Base-by-base conservation (phyloP, 2,329 filamentous ascomycete species). In the Cladosporium sp. region DNA sequence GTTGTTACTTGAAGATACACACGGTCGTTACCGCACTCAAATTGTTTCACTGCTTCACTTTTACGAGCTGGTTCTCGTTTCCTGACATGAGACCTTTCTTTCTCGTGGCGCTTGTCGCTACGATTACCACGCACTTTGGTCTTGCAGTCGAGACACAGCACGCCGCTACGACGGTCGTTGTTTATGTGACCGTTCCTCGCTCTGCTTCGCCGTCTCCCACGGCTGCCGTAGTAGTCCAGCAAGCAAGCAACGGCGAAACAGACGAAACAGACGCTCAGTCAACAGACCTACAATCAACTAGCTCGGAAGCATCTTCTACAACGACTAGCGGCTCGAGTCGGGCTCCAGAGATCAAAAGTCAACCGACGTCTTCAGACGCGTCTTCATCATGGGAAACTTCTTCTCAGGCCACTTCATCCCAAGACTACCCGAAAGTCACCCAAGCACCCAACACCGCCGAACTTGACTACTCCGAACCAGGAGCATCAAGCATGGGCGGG, bases 121-220 rank as follows among this genome's bases (percentile, higher is more conserved):
- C 36, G 32, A 36, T 48, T 8, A 20, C 43, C 5, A n/a, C n/a
- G n/a, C n/a, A 15, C 12, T 4, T 13, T 38, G 19, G 16, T 38
- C 18, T 22, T 7, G 22, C 22, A 4, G 9, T 27, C 4, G 30
- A 19, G 16, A 33, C 35, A n/a, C 48, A 43, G 38, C 22, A 40
- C 25, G n/a, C 33, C 30, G 42, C 30, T 22, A 43, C 48, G 7
- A 46, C 41, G 12, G 35, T 40, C 30, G 32, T 41, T 8, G 42
- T 41, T 11, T 29, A 15, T n/a, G 49, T 47, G 19, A 47, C 42
- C 7, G 49, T 42, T 12, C 30, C 38, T 12, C 35, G 15, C n/a
- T 35, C 32, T 32, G 8, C 16, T 16, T 46, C 43, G 8, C 38
- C 20, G 15, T 15, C 38, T 5, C 32, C 48, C 4, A 13, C 42